A percentile compares a stretch with the other conserved stretches of the same genome.
These are phyloP conservation scores for Candida insectorum DNA, from an alignment of 805 yeast species.

Conservation along the genomic window DNA sequence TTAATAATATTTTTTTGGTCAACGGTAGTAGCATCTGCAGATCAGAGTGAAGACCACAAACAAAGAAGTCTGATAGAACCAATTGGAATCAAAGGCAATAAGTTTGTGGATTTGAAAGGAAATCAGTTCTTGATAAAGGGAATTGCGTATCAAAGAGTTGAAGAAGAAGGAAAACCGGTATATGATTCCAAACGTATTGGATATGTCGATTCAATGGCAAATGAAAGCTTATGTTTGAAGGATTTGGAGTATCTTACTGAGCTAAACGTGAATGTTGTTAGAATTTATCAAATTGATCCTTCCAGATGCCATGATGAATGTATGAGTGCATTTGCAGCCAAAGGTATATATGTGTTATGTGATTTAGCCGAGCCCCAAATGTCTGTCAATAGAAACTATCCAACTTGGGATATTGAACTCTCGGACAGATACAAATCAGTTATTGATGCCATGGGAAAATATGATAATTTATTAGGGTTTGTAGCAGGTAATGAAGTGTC, in stretches of 20 bases:
- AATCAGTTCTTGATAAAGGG: conserved; percentile 86
- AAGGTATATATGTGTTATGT: conserved; percentile 34
- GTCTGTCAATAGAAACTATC: conserved; percentile 30
- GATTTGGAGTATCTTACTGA: conserved; percentile 75
- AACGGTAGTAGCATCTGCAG: too few relatives aligned
- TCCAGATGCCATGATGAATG: conserved; percentile 68
- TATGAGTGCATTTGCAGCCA: conserved; percentile 55
- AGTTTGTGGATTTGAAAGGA: conserved; percentile 71
- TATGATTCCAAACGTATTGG: conserved; percentile 17
- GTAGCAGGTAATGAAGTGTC: conserved; percentile 42
- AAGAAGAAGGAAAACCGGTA: conserved; percentile 37
- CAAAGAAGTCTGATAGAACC: not conserved
- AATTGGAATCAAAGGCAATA: conserved; percentile 31
- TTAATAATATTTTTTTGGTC: too few relatives aligned
- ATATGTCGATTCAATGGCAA: conserved; percentile 76
- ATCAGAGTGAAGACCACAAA: too few relatives aligned
- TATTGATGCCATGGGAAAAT: conserved; percentile 29
- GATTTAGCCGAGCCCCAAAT: conserved; percentile 34
- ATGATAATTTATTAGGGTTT: conserved; percentile 35
- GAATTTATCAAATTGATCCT: conserved; percentile 86
- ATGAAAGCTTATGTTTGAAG: conserved; percentile 64
- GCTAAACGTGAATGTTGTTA: conserved; percentile 70
- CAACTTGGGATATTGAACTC: conserved; percentile 33
- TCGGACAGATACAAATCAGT: conserved; percentile 28
- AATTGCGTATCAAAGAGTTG: conserved; percentile 78